Evolutionary conservation across 805 yeast genomes (phyloP).

Genomic region (Candida insectorum): DNA sequence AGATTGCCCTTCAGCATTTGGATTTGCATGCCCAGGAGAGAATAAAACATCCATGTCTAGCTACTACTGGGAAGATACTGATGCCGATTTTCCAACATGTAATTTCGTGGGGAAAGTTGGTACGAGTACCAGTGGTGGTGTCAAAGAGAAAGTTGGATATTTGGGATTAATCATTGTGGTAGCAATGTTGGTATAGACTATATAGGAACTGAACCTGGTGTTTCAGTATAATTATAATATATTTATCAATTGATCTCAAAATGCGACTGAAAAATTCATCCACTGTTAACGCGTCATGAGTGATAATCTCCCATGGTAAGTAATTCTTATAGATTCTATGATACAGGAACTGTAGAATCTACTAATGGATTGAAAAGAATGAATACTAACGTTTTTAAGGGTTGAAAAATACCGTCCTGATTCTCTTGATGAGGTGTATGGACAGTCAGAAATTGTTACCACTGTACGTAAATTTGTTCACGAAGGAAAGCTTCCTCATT

Average conservation of each 20-base stretch:
- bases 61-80: conserved; percentile 40
- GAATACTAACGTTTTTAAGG: too few relatives aligned
- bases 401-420: conserved; percentile 94
- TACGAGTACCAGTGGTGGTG: conserved; percentile 2
- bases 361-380: too few relatives aligned
- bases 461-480: conserved; percentile 83
- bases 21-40: conserved; percentile 66
- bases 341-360: too few relatives aligned
- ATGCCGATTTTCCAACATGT: conserved; percentile 28
- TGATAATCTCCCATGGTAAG: conserved; percentile 60
- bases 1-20: conserved; percentile 78
- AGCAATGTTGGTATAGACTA: background rate
- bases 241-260: background rate
- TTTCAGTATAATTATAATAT: too few relatives aligned
- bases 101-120: conserved; percentile 31
- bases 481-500: conserved; percentile 83
- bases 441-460: conserved; percentile 81
- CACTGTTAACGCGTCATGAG: conserved; percentile 7
- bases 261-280: conserved; percentile 2
- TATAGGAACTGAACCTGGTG: too few relatives aligned
- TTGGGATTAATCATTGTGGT: background rate
- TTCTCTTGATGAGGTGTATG: conserved; percentile 81
- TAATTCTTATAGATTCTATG: too few relatives aligned
- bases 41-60: conserved; percentile 34
- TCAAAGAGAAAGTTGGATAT: too few relatives aligned